phyloP scores from a whole-genome alignment of 345 rosid genomes.

The Moricandia arvensis region DNA sequence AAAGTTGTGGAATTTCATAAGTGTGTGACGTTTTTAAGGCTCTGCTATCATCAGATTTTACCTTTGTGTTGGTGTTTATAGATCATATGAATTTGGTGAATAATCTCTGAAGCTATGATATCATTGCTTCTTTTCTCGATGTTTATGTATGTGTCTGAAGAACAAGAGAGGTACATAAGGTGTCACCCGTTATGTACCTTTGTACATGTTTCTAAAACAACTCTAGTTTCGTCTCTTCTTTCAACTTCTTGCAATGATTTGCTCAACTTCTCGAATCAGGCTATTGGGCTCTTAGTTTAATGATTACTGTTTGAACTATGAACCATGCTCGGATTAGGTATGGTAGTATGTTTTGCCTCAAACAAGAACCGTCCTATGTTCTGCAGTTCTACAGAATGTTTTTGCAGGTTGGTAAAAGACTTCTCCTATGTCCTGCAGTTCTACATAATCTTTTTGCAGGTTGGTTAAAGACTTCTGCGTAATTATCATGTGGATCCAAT shows the following conservation, averaged over 20 bases:
- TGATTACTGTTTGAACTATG: slow-evolving; percentile 8
- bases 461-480: background rate
- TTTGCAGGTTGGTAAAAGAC: background rate
- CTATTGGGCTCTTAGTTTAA: slow-evolving; percentile 1
- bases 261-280: background rate
- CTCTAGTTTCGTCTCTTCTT: slow-evolving; percentile 1
- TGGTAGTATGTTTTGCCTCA: slow-evolving; percentile 1
- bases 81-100: slow-evolving; percentile 20
- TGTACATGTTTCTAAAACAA: slow-evolving; percentile 22
- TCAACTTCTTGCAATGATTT: slow-evolving; percentile 1
- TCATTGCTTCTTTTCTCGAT: slow-evolving; percentile 12
- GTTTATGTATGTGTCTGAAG: slow-evolving; percentile 11
- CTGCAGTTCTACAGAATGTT: background rate
- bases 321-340: slow-evolving; percentile 1
- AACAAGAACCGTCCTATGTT: background rate
- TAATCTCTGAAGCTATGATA: background rate
- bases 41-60: slow-evolving; percentile 7
- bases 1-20: slow-evolving; percentile 18
- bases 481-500: background rate
- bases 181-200: background rate
- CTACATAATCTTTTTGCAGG: slow-evolving; percentile 10
- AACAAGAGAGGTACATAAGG: slow-evolving; percentile 21
- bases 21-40: slow-evolving; percentile 13
- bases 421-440: background rate
- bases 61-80: slow-evolving; percentile 18